phyloP scores from a whole-genome alignment of 768 basidiomycete species.

The Suillus fuscotomentosus region DNA sequence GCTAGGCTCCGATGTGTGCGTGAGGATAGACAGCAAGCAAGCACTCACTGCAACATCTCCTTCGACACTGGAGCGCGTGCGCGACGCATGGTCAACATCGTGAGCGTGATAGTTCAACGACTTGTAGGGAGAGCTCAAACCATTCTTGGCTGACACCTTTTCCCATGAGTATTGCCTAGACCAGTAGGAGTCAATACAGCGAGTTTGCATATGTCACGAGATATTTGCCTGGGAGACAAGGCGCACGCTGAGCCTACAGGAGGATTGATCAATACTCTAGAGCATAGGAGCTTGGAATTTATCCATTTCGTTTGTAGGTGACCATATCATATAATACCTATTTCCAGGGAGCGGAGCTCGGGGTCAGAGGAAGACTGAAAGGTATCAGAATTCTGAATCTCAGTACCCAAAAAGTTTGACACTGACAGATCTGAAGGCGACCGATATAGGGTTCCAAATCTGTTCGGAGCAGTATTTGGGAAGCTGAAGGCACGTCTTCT shows the following conservation, averaged over 20 bases:
- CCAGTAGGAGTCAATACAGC: constrained; percentile 25
- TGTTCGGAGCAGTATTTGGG: constrained; percentile 28
- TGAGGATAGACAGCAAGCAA: constrained; percentile 8
- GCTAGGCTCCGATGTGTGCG: constrained; percentile 6
- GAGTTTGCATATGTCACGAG: constrained; percentile 29
- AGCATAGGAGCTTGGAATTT: constrained; percentile 36
- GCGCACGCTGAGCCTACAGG: constrained; percentile 20
- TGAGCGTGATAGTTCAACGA: constrained; percentile 31
- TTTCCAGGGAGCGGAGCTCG: constrained; percentile 41
- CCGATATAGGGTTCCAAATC: constrained; percentile 31
- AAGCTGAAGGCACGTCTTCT: constrained; percentile 20
- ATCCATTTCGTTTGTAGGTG: constrained; percentile 34
- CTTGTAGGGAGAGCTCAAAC: constrained; percentile 36
- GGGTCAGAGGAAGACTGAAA: constrained; percentile 37
- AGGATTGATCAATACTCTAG: constrained; percentile 28
- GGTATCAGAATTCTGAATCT: constrained; percentile 36
- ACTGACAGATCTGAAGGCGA: constrained; percentile 33
- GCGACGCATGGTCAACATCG: constrained; percentile 23
- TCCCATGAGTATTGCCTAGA: constrained; percentile 36
- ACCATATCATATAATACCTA: constrained; percentile 36
- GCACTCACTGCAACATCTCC: constrained; percentile 26
- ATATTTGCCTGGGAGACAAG: constrained; percentile 20
- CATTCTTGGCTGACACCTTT: constrained; percentile 35
- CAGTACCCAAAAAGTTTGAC: constrained; percentile 28
- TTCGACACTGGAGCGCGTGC: constrained; percentile 23